Percentiles rank a stretch among this genome's conserved stretches.
Evolutionary conservation across 2,329 filamentous ascomycete species (phyloP).

Genomic region (Myriosclerotinia curreyana): DNA sequence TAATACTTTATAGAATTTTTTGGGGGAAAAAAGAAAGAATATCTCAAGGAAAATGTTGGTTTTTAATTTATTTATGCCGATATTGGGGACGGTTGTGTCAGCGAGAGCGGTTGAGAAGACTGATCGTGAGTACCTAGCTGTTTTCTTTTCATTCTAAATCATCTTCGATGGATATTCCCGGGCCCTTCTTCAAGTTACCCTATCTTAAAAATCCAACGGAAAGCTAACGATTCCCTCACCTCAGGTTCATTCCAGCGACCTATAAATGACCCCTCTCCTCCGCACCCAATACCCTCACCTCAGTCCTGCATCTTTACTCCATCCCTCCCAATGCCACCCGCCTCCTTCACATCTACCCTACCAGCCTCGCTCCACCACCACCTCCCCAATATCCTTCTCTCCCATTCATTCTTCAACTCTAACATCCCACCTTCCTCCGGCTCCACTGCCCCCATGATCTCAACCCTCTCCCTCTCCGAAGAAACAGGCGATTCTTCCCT

Average conservation of each 20-base stretch:
- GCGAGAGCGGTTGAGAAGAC: slow-evolving; percentile 16
- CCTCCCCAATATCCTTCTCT: slow-evolving; percentile 12
- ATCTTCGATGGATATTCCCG: neutral
- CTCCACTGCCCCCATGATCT: neutral
- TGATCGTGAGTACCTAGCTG: neutral
- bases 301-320: slow-evolving; percentile 18
- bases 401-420: slow-evolving; percentile 6
- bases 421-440: neutral
- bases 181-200: neutral
- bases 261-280: neutral
- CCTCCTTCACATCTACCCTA: slow-evolving; percentile 12
- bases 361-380: slow-evolving; percentile 8
- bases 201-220: neutral
- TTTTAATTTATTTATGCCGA: slow-evolving; percentile 1
- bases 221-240: neutral
- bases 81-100: slow-evolving; percentile 5
- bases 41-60: slow-evolving; percentile 13
- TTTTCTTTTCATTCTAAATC: neutral
- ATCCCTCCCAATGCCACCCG: slow-evolving; percentile 13
- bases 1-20: slow-evolving; percentile 4
- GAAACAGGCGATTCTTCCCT: slow-evolving; percentile 9
- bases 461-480: slow-evolving; percentile 14
- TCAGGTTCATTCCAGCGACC: neutral
- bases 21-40: neutral
- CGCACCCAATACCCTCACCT: neutral